Evolutionary conservation across 2,329 filamentous ascomycete genomes (phyloP), one percentile per base, ranked within the genome.

Genomic region (Hypoxylon sp.): DNA sequence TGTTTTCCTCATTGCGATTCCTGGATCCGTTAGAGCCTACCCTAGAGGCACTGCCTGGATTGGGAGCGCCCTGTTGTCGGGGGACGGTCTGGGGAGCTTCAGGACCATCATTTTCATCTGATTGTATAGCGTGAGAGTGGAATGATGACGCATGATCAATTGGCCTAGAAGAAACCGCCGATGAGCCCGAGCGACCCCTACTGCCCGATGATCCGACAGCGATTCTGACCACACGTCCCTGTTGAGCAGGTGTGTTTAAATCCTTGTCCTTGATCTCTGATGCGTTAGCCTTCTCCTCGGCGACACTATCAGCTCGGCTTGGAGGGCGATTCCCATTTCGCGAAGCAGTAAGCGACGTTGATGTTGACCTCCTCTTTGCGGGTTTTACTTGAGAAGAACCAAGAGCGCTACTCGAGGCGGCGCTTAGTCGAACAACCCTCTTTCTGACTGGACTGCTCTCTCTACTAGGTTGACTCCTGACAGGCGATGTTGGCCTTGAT

Each of bases 1-100:
- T 80, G 34, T 91, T 89, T 23, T 94, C 91, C 2, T 88, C 88
- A 53, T 85, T 83, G 36, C 85, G 83, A 14, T 79, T 82, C 53
- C 84, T 82, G 36, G 82, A 82, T 46, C 83, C 80, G 1, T 85
- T 86, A 2, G 86, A 82, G 38, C 82, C 77, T 67, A 86, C 83
- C 74, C 85, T 83, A 52, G 86, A 86, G 59, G 84, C 83, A 72
- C 86, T 89, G 38, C 84, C 84, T 50, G 85, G 81, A 67, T 81
- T 83, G 19, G 81, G 74, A 50, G 83, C 81, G 23, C 82, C 77
- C 19, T 83, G 79, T n/a, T 84, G 80, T 13, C 85, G 83, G 5
- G 82, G 80, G 13, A 81, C 80, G 2, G 85, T 89, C 19, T 82
- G 81, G 3, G 86, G 84, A 6, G 83, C 83, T 36, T 87, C 84